Evolutionary conservation across 345 rosid species (phyloP).

Genomic region (Arabidopsis arenosa): DNA sequence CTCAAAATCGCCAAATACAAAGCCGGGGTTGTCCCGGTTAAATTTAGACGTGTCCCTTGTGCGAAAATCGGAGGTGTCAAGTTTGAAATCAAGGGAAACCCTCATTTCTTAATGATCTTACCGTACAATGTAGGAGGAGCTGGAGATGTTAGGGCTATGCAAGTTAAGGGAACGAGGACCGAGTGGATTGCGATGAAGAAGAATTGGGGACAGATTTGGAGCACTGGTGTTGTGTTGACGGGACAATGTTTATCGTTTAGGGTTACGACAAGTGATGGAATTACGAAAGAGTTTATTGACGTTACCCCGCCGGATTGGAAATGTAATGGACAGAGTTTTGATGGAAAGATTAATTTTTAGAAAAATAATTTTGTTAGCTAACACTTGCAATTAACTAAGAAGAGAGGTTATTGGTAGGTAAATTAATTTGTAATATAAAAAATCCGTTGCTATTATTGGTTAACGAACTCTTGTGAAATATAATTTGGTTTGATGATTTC

Average conservation of each 20-base stretch:
- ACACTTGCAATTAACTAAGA: neutral
- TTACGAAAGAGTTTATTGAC: neutral
- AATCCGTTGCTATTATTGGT: too few species aligned
- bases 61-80: constrained; percentile 46
- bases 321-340: constrained; percentile 6
- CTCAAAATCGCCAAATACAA: constrained; percentile 44
- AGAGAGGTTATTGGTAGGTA: neutral
- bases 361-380: neutral
- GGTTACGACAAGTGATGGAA: constrained; percentile 13
- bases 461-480: too few species aligned
- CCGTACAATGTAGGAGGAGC: constrained; percentile 42
- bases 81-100: constrained; percentile 46
- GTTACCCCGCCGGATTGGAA: constrained; percentile 16
- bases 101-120: constrained; percentile 38
- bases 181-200: constrained; percentile 9
- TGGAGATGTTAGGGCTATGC: constrained; percentile 27
- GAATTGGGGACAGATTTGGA: constrained; percentile 31
- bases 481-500: too few species aligned
- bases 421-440: too few species aligned
- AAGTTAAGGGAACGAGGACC: constrained; percentile 17
- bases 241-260: constrained; percentile 30
- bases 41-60: constrained; percentile 48
- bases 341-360: constrained; percentile 32
- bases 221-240: neutral
- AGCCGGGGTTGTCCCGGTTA: constrained; percentile 56